Percentiles rank a stretch among this genome's conserved stretches.
phyloP scores from a whole-genome alignment of 2,329 filamentous ascomycete genomes.

The Cladosporium sp. region DNA sequence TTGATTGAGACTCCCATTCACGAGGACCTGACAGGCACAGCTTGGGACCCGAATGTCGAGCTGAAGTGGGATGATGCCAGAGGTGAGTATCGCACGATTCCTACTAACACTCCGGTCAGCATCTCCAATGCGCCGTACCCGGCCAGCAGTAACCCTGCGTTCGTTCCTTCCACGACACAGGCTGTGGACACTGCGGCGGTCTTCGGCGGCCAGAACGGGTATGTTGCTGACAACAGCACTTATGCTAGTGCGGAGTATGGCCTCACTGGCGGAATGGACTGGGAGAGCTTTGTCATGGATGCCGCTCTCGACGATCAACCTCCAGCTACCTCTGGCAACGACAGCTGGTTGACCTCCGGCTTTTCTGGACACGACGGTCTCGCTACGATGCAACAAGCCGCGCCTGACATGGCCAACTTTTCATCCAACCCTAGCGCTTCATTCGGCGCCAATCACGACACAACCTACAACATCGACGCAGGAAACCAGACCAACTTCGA shows the following conservation, averaged over 20 bases:
- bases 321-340: neutral
- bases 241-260: neutral
- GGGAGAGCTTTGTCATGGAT: neutral
- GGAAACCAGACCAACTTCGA: neutral
- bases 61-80: slow-evolving; percentile 7
- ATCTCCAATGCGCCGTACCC: neutral
- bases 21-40: neutral
- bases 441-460: neutral
- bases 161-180: neutral
- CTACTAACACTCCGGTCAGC: neutral
- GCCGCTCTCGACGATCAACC: neutral
- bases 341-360: neutral
- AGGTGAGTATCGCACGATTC: slow-evolving; percentile 2
- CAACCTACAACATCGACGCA: neutral
- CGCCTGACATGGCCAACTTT: neutral
- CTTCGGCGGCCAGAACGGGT: neutral
- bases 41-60: neutral
- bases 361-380: neutral
- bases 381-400: neutral
- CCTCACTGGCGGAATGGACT: neutral
- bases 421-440: neutral
- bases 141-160: neutral
- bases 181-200: neutral
- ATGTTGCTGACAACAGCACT: neutral
- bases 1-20: neutral